Evolutionary conservation across 305 asterid genomes (phyloP), one percentile per base, ranked within the genome.

Genomic region (Fraxinus greggii): DNA sequence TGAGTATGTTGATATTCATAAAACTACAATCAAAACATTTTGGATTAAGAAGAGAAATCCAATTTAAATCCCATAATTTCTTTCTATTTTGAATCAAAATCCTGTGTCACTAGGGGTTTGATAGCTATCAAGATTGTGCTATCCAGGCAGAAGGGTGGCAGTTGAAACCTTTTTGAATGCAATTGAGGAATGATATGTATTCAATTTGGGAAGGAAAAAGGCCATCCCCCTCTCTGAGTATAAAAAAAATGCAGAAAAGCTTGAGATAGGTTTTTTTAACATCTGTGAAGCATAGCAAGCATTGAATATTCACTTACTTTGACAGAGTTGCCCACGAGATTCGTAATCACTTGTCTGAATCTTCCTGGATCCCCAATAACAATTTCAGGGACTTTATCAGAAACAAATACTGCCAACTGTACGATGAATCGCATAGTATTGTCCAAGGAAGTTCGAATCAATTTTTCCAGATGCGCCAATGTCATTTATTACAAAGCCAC

Each of bases 311-410:
- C 69, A 89, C 98, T 90, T 92, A 94, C 99, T 89, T 95, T 95
- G 80, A 95, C 98, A 0, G 99, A 95, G 90, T 95, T 95, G 63
- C 97, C 97, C 54, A 95, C 98, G 63, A 95, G 97, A 84, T 95
- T 95, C 78, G 92, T 95, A 45, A 95, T 92, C 83, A 94, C 99
- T 89, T 95, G 99, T 80, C 99, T 83, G 88, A 95, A 93, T 86
- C 99, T 91, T 85, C 99, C 98, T 1, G 99, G 97, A 84, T 95
- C 99, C 63, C 99, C 99, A 84, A 92, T 83, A 40, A 94, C 93
- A 63, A 91, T 85, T 83, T 94, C 92, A 23, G 99, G 99, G 82
- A 95, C 99, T 87, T 92, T 87, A 78, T 94, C 97, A 79, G 99
- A 95, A 79, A 95, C 97, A 79, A 94, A 88, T 79, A 90, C 98